phyloP scores from a whole-genome alignment of 2,329 filamentous ascomycete species.

The Monilinia fructigena region DNA sequence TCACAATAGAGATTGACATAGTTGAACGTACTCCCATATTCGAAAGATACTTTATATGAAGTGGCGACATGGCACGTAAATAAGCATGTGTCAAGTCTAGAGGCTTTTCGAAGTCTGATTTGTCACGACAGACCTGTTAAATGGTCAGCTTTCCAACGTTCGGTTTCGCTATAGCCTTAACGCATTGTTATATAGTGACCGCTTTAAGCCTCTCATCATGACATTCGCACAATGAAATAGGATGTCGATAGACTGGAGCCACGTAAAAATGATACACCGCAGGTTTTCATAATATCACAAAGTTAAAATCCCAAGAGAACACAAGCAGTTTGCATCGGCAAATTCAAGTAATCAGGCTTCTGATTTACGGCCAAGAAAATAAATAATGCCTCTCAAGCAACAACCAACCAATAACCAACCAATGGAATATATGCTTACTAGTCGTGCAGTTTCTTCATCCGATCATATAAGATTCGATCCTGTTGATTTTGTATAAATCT shows the following conservation, averaged over 20 bases:
- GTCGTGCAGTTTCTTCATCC: constrained; percentile 75
- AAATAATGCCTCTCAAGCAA: too few species aligned
- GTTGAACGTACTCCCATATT: constrained; percentile 90
- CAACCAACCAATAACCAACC: background rate
- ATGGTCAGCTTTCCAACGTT: background rate
- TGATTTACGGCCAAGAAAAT: background rate
- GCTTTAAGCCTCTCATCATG: background rate
- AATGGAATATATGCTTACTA: constrained; percentile 42
- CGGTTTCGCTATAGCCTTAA: background rate
- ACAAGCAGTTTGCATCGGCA: too few species aligned
- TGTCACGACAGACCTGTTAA: constrained; percentile 65
- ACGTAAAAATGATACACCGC: background rate
- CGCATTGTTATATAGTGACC: background rate
- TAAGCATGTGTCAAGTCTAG: constrained; percentile 72
- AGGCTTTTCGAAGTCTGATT: constrained; percentile 70
- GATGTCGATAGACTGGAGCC: background rate
- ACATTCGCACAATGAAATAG: background rate
- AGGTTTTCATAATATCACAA: background rate
- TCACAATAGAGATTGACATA: constrained; percentile 92
- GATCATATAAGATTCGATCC: constrained; percentile 85
- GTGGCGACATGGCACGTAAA: constrained; percentile 84
- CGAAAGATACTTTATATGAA: constrained; percentile 80
- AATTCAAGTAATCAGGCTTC: background rate
- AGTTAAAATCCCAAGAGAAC: too few species aligned
- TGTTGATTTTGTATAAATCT: constrained; percentile 88